phyloP scores from a whole-genome alignment of 805 yeast species.

The Yamadazyma laniorum region DNA sequence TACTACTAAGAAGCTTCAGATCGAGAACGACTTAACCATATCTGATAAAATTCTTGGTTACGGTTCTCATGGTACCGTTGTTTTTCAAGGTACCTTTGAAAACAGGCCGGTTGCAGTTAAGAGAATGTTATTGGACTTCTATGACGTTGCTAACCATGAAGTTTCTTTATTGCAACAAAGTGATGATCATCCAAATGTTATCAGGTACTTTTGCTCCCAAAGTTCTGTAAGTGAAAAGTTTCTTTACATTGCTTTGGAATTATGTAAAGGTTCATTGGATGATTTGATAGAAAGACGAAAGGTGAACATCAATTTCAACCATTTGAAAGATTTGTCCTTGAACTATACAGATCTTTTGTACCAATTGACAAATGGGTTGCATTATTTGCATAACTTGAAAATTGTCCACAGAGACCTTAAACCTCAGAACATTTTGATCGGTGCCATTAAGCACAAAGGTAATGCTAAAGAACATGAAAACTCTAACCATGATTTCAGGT shows the following conservation, averaged over 20 bases:
- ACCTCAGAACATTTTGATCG: slow-evolving; percentile 89
- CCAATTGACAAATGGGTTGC: slow-evolving; percentile 81
- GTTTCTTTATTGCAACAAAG: slow-evolving; percentile 85
- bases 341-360: slow-evolving; percentile 52
- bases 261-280: slow-evolving; percentile 86
- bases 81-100: slow-evolving; percentile 85
- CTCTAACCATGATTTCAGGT: slow-evolving; percentile 39
- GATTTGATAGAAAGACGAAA: slow-evolving; percentile 67
- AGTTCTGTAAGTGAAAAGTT: slow-evolving; percentile 70
- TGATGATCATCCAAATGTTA: slow-evolving; percentile 95
- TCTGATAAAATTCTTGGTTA: slow-evolving; percentile 82
- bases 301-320: slow-evolving; percentile 32
- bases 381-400: slow-evolving; percentile 83
- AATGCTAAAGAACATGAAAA: slow-evolving; percentile 11
- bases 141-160: slow-evolving; percentile 91
- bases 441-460: slow-evolving; percentile 53
- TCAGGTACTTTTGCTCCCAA: slow-evolving; percentile 91
- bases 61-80: slow-evolving; percentile 97
- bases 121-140: slow-evolving; percentile 88
- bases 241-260: slow-evolving; percentile 86
- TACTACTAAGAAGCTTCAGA: slow-evolving; percentile 34
- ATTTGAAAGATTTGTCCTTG: slow-evolving; percentile 14
- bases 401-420: slow-evolving; percentile 94
- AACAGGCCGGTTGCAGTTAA: slow-evolving; percentile 94
- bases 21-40: slow-evolving; percentile 54